These are phyloP conservation scores for Tetrapyrgos nigripes DNA, from an alignment of 1,284 basidiomycete genomes.

Conservation along the genomic window DNA sequence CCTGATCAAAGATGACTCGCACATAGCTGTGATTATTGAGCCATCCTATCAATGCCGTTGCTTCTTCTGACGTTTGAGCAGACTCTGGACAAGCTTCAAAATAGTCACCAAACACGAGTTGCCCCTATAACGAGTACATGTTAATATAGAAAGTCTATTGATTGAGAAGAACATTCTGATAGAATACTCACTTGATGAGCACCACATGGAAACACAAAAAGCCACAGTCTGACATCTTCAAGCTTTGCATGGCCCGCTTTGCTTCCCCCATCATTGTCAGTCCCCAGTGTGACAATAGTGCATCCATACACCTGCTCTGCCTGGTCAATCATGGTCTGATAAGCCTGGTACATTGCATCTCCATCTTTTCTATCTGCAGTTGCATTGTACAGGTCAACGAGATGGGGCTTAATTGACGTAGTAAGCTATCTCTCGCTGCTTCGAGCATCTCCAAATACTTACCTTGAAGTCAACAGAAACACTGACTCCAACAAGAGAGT, in stretches of 20 bases:
- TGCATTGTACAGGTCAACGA: slow-evolving; percentile 13
- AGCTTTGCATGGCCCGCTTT: slow-evolving; percentile 18
- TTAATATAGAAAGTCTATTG: background rate
- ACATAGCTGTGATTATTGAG: slow-evolving; percentile 27
- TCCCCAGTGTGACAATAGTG: slow-evolving; percentile 13
- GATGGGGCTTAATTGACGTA: background rate
- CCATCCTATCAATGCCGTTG: slow-evolving; percentile 7
- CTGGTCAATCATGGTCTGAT: slow-evolving; percentile 13
- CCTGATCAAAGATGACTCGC: background rate
- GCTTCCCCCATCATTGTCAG: slow-evolving; percentile 21
- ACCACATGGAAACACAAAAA: slow-evolving; percentile 18
- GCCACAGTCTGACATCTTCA: slow-evolving; percentile 7
- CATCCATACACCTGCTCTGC: slow-evolving; percentile 15
- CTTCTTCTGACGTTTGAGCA: slow-evolving; percentile 6
- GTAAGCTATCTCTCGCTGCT: background rate
- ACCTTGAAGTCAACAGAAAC: slow-evolving; percentile 15
- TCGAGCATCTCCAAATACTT: background rate
- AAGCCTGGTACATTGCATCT: slow-evolving; percentile 2
- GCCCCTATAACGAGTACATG: slow-evolving; percentile 1
- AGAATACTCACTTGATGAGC: slow-evolving; percentile 19
- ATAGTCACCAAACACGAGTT: slow-evolving; percentile 6
- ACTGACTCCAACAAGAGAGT: slow-evolving; percentile 14
- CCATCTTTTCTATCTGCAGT: slow-evolving; percentile 16
- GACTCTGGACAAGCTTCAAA: slow-evolving; percentile 16
- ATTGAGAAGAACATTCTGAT: background rate